phyloP scores from a whole-genome alignment of 75 land plant genomes.

The Larix kaempferi region DNA sequence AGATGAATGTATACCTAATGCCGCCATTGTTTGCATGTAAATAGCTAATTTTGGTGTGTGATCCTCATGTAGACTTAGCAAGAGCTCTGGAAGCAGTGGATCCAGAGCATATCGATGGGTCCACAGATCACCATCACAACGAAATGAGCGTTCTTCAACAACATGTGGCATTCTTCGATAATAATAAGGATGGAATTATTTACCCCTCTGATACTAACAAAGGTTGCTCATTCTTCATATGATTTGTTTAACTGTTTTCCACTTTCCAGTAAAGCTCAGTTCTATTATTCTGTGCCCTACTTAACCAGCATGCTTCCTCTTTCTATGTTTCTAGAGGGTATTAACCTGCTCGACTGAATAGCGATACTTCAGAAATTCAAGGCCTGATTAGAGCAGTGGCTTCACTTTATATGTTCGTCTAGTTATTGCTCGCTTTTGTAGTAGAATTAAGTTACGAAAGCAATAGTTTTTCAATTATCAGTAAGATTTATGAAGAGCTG shows the following conservation, averaged over 20 bases:
- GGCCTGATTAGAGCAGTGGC: too few species aligned
- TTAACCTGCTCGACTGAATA: too few species aligned
- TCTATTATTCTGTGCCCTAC: too few species aligned
- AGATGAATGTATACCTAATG: too few species aligned
- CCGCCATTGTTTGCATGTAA: background rate
- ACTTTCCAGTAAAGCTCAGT: too few species aligned
- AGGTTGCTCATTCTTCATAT: constrained; percentile 21
- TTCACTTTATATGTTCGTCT: background rate
- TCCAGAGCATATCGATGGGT: background rate
- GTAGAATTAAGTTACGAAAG: too few species aligned
- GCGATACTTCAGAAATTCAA: too few species aligned
- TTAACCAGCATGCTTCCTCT: too few species aligned
- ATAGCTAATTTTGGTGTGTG: background rate
- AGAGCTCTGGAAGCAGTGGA: constrained; percentile 1
- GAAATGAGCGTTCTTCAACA: background rate
- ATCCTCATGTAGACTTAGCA: background rate
- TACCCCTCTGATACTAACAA: constrained; percentile 68
- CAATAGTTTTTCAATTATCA: too few species aligned
- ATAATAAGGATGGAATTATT: constrained; percentile 50
- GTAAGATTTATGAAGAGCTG: too few species aligned
- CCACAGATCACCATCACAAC: background rate
- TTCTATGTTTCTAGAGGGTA: too few species aligned
- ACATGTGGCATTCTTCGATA: constrained; percentile 29
- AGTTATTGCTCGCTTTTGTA: too few species aligned
- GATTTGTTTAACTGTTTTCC: background rate